Conservation (phyloP, 2,329 filamentous ascomycete species). For the Xylaria sp. region DNA sequence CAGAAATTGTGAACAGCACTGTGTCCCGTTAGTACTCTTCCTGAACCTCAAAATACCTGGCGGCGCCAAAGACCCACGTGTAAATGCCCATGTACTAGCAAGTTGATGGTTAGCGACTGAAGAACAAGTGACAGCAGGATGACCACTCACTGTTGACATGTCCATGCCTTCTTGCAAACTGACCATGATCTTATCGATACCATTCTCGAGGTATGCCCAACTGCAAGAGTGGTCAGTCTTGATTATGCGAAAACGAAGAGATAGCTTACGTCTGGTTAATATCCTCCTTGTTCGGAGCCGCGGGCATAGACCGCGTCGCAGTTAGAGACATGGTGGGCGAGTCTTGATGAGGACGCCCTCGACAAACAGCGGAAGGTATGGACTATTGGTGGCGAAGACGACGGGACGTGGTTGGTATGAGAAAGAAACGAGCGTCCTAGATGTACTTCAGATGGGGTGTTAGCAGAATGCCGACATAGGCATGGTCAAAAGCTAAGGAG, state of each 20-base stretch:
- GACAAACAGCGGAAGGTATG: slow-evolving; percentile 10
- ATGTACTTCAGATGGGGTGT: slow-evolving; percentile 1
- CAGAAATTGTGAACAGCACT: slow-evolving; percentile 98
- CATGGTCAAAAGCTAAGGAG: background rate
- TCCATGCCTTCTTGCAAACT: slow-evolving; percentile 91
- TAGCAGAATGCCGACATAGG: slow-evolving; percentile 3
- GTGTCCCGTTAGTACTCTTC: slow-evolving; percentile 41
- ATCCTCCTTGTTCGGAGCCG: slow-evolving; percentile 64
- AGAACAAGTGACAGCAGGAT: background rate
- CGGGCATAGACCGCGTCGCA: slow-evolving; percentile 52
- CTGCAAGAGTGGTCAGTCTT: slow-evolving; percentile 48
- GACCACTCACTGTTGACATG: slow-evolving; percentile 72
- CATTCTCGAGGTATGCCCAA: slow-evolving; percentile 87
- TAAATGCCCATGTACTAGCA: slow-evolving; percentile 91
- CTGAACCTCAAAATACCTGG: background rate
- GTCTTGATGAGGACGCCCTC: slow-evolving; percentile 10
- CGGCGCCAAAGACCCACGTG: slow-evolving; percentile 60
- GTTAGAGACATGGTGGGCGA: slow-evolving; percentile 35
- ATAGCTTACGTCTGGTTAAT: slow-evolving; percentile 52
- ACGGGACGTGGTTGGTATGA: background rate
- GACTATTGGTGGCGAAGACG: slow-evolving; percentile 14
- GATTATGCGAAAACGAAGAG: slow-evolving; percentile 10
- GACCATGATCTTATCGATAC: slow-evolving; percentile 91
- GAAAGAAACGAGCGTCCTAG: slow-evolving; percentile 2
- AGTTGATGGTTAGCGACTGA: slow-evolving; percentile 14